phyloP scores from a whole-genome alignment of 805 yeast species.

The Saccharomycopsis fibuligera region DNA sequence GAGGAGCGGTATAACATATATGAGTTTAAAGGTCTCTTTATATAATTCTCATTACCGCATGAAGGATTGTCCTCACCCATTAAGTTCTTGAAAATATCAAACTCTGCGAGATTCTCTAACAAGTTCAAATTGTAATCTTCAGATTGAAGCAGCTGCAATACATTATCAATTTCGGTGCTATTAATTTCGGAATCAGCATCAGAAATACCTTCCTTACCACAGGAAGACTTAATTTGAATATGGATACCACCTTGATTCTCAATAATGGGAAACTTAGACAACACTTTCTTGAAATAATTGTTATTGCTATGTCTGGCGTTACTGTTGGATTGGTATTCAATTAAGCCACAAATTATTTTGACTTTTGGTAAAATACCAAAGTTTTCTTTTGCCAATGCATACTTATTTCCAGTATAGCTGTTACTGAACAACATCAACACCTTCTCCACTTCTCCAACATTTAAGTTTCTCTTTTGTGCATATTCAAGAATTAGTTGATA shows the following conservation, averaged over 20 bases:
- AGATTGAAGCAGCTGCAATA: background rate
- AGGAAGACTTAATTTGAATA: constrained; percentile 14
- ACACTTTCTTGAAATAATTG: background rate
- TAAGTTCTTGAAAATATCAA: constrained; percentile 2
- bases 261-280: constrained; percentile 10
- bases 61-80: constrained; percentile 7
- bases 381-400: background rate
- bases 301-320: background rate
- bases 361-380: constrained; percentile 8
- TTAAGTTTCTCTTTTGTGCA: background rate
- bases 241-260: constrained; percentile 6
- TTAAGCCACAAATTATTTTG: constrained; percentile 10
- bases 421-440: background rate
- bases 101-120: constrained; percentile 4
- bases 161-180: background rate
- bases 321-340: background rate
- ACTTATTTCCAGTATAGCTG: background rate
- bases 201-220: constrained; percentile 8
- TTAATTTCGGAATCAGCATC: background rate
- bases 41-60: constrained; percentile 20
- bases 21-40: constrained; percentile 42
- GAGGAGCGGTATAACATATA: constrained; percentile 41
- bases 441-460: background rate
- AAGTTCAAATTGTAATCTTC: background rate
- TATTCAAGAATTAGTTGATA: background rate